Evolutionary conservation across 2,329 filamentous ascomycete genomes (phyloP).

Genomic region (Cladosporium sp.): DNA sequence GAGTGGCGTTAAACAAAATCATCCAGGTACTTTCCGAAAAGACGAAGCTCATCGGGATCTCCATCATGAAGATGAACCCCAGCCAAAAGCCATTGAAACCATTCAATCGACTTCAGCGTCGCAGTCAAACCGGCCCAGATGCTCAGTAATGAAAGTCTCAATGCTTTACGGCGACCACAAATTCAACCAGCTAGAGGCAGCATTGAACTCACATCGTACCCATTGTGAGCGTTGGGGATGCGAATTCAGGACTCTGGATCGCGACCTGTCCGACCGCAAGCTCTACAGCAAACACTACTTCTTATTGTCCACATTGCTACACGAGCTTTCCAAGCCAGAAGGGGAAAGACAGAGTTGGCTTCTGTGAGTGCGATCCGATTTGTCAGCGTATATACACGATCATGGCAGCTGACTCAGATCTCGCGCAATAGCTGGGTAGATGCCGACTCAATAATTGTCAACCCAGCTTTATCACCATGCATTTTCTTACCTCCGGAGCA

Average conservation of each 20-base stretch:
- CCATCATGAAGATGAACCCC: too few relatives aligned
- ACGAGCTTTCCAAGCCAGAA: slow-evolving; percentile 24
- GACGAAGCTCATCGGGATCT: too few relatives aligned
- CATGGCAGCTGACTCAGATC: too few relatives aligned
- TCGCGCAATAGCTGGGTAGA: not conserved
- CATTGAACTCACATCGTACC: not conserved
- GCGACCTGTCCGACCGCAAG: slow-evolving; percentile 12
- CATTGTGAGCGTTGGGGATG: too few relatives aligned
- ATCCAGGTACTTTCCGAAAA: too few relatives aligned
- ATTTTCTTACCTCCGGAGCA: not conserved
- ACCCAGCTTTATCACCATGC: slow-evolving; percentile 1
- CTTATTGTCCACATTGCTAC: not conserved
- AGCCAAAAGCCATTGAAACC: too few relatives aligned
- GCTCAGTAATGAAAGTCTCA: slow-evolving; percentile 6
- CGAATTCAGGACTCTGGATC: slow-evolving; percentile 11
- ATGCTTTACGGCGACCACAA: slow-evolving; percentile 16
- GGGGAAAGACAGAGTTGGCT: slow-evolving; percentile 25
- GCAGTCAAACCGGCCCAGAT: too few relatives aligned
- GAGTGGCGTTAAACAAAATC: too few relatives aligned
- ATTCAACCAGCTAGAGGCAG: slow-evolving; percentile 6
- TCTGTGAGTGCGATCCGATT: slow-evolving; percentile 21
- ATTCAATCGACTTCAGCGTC: too few relatives aligned
- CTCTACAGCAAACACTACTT: slow-evolving; percentile 8
- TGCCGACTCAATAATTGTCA: slow-evolving; percentile 5
- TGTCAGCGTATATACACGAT: too few relatives aligned